These are phyloP conservation scores for Yarrowia deformans DNA, from an alignment of 805 yeast species.

Conservation along the genomic window DNA sequence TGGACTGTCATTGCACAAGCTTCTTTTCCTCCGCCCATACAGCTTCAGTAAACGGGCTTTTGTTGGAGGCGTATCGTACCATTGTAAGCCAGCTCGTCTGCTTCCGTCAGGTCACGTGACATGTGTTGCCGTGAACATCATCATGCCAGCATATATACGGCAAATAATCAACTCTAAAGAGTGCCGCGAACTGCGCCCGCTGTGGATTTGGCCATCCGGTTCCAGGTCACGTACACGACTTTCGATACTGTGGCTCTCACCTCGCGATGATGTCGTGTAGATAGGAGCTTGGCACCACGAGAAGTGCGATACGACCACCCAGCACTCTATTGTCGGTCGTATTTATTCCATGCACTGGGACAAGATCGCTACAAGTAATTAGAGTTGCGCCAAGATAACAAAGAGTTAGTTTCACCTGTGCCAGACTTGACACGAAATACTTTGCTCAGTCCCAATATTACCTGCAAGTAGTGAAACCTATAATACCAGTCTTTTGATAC, in stretches of 20 bases:
- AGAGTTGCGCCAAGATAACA: slow-evolving; percentile 16
- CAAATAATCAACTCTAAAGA: slow-evolving; percentile 15
- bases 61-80: background rate
- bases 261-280: no score
- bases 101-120: slow-evolving; percentile 15
- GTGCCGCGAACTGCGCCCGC: background rate
- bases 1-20: no score
- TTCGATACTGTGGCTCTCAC: no score
- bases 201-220: no score
- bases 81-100: background rate
- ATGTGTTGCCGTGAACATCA: background rate
- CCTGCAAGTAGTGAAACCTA: background rate
- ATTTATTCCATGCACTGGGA: slow-evolving; percentile 5
- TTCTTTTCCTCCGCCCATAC: no score
- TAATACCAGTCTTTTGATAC: background rate
- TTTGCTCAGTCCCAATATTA: background rate
- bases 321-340: background rate
- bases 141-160: slow-evolving; percentile 16
- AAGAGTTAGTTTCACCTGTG: background rate
- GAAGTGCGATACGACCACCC: background rate
- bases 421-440: no score
- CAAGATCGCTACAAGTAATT: background rate
- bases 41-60: no score
- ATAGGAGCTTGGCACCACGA: no score
- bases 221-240: no score